Percentiles rank a stretch among this genome's conserved stretches.
Evolutionary conservation across 1,284 basidiomycete genomes (phyloP).

Genomic region (Rhodofomes roseus): DNA sequence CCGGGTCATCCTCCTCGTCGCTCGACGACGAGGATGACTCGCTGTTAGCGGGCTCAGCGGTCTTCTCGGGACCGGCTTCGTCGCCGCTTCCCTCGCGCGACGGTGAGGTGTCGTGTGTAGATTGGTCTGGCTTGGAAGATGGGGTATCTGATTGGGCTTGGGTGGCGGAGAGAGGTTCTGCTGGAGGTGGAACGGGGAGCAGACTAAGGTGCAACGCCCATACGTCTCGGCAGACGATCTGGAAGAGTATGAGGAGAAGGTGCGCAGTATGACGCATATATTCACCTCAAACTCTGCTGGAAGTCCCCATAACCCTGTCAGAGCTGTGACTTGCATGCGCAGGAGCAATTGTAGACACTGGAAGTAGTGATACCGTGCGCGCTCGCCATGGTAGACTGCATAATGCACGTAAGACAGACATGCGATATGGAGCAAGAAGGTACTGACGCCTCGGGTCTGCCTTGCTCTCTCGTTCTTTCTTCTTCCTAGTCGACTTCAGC

Average conservation of each 20-base stretch:
- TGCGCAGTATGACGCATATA: constrained; percentile 37
- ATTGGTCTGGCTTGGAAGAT: constrained; percentile 10
- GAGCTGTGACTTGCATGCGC: constrained; percentile 66
- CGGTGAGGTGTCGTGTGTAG: neutral
- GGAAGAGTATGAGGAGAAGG: neutral
- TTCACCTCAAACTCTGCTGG: constrained; percentile 78
- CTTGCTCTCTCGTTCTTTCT: constrained; percentile 43
- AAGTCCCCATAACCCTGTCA: constrained; percentile 65
- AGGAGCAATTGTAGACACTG: constrained; percentile 80
- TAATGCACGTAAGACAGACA: neutral
- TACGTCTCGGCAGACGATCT: constrained; percentile 78
- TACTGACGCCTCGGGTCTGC: constrained; percentile 56
- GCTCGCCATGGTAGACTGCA: constrained; percentile 76
- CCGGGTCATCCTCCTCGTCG: constrained; percentile 34
- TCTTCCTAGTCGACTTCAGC: constrained; percentile 50
- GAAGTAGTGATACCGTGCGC: constrained; percentile 74
- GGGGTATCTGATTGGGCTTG: constrained; percentile 28
- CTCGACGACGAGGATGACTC: constrained; percentile 14
- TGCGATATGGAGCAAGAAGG: neutral
- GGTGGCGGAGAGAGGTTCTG: constrained; percentile 53
- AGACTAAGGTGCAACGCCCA: constrained; percentile 77
- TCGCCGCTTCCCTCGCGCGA: constrained; percentile 14
- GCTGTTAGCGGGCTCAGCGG: constrained; percentile 7
- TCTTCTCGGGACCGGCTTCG: constrained; percentile 25
- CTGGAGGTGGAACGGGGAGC: constrained; percentile 53